Evolutionary conservation across 1,284 basidiomycete species (phyloP).

Genomic region (Wallemia ichthyophaga): DNA sequence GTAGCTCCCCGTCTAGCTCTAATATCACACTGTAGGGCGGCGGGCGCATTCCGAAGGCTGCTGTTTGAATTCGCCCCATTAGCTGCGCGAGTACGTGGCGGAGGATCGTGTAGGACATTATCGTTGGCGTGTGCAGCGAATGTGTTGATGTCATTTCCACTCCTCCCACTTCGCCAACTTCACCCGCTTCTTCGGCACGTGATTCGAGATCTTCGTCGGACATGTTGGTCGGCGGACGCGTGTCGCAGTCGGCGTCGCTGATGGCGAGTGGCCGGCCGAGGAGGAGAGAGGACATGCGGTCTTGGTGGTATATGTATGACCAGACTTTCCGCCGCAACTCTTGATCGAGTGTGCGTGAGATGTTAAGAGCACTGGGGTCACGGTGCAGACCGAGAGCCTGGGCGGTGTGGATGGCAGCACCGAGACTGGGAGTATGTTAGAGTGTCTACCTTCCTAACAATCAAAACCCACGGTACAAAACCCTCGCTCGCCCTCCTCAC

Average conservation of each 20-base stretch:
- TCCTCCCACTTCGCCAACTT: too few relatives aligned
- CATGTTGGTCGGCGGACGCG: slow-evolving; percentile 17
- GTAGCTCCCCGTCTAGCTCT: slow-evolving; percentile 14
- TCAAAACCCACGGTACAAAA: slow-evolving; percentile 1
- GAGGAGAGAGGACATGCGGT: slow-evolving; percentile 17
- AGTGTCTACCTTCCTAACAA: slow-evolving; percentile 14
- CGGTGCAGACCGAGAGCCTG: slow-evolving; percentile 19
- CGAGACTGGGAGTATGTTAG: slow-evolving; percentile 17
- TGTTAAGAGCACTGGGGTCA: slow-evolving; percentile 17
- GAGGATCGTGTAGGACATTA: slow-evolving; percentile 8
- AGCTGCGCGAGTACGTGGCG: slow-evolving; percentile 17
- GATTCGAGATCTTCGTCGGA: slow-evolving; percentile 20
- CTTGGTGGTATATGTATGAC: slow-evolving; percentile 18
- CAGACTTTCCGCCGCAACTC: slow-evolving; percentile 18
- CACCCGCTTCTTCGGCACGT: too few relatives aligned
- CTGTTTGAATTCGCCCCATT: slow-evolving; percentile 13
- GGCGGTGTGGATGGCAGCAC: slow-evolving; percentile 17
- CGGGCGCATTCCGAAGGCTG: slow-evolving; percentile 17
- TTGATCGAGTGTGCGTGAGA: slow-evolving; percentile 17
- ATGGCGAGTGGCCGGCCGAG: slow-evolving; percentile 18
- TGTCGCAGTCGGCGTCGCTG: slow-evolving; percentile 18
- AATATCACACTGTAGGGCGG: slow-evolving; percentile 19
- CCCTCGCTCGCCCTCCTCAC: background rate
- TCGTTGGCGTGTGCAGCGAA: too few relatives aligned
- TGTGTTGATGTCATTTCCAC: too few relatives aligned